Evolutionary conservation across 2,329 filamentous ascomycete species (phyloP), one percentile per base, ranked within the genome.

Genomic region (Aspergillus eucalypticola): DNA sequence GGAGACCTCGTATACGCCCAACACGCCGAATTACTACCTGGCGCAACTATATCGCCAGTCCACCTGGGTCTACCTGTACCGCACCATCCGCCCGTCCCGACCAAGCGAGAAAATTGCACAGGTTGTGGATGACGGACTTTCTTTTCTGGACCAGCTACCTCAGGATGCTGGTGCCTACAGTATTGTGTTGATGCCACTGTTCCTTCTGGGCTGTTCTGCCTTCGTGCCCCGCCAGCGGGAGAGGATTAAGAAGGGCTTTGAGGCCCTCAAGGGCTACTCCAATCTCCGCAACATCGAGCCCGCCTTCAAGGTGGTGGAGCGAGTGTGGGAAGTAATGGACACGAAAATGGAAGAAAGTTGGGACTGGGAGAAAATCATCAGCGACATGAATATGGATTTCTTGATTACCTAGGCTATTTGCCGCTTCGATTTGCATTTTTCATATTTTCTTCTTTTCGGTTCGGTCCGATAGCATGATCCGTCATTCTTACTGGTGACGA

Each of bases 311-410:
- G 81, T 87, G 8, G 84, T 88, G 17, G 75, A 83, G 57, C 79
- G 77, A 60, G 78, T 88, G 19, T 88, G 85, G 85, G 77, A 81
- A 59, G 75, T 85, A 56, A 88, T 88, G 85, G 85, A 87, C 64
- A 76, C 74, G 17, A 79, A 79, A 1, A 82, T 82, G 54, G 79
- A 81, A 60, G 81, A 85, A 58, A 83, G 81, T 57, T 88, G 85
- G 85, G 85, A 88, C 70, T 88, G 84, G 84, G 85, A 88, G 72
- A 82, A 76, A 61, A 84, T 87, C 60, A 85, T 87, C 62, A 75
- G 80, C 51, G 78, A 80, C 53, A 83, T 84, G 75, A 81, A 83
- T 19, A 86, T 84, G 80, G 84, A 88, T 66, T 86, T 87, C 65
- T 74, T 88, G 65, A 82, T 86, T 62, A 86, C 85, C 63, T 87